Evolutionary conservation across 805 yeast genomes (phyloP).

Genomic region (Kluyveromyces nonfermentans): DNA sequence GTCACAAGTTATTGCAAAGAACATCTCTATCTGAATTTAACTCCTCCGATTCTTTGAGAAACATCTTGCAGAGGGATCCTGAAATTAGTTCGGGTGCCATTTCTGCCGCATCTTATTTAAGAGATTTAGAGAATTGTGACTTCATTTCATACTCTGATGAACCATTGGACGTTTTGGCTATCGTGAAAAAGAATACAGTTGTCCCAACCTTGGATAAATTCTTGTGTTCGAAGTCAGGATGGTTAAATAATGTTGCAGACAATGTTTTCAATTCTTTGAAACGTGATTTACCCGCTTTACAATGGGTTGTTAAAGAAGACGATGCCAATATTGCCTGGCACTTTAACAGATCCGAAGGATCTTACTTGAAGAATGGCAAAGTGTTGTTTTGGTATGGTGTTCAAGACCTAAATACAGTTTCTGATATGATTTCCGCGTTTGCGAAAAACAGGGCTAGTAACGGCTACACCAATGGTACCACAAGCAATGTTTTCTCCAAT

Average conservation of each 20-base stretch:
- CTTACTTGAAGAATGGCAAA: slow-evolving; percentile 80
- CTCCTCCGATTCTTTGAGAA: slow-evolving; percentile 67
- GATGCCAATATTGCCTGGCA: slow-evolving; percentile 88
- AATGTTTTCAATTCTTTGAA: slow-evolving; percentile 78
- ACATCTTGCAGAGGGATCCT: slow-evolving; percentile 67
- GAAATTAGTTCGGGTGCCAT: slow-evolving; percentile 60
- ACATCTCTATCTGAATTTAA: slow-evolving; percentile 58
- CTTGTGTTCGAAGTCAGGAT: slow-evolving; percentile 78
- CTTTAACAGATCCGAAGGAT: slow-evolving; percentile 88
- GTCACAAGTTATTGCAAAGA: slow-evolving; percentile 75
- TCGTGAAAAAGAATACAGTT: slow-evolving; percentile 48
- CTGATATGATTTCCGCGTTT: slow-evolving; percentile 53
- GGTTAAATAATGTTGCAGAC: slow-evolving; percentile 97
- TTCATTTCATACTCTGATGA: slow-evolving; percentile 90
- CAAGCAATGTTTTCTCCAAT: slow-evolving; percentile 37
- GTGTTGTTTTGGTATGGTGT: slow-evolving; percentile 94
- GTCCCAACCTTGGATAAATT: slow-evolving; percentile 77
- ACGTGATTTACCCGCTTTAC: slow-evolving; percentile 62
- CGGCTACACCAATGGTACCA: slow-evolving; percentile 23
- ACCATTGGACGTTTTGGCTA: slow-evolving; percentile 88
- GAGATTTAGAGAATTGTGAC: slow-evolving; percentile 48
- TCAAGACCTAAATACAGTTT: slow-evolving; percentile 48
- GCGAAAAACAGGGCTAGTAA: slow-evolving; percentile 16
- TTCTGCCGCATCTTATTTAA: slow-evolving; percentile 75
- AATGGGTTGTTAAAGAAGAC: slow-evolving; percentile 86